A percentile compares a stretch with the other conserved stretches of the same genome.
Conservation (phyloP, 768 basidiomycete genomes). For the Leucocoprinus leucothites region DNA sequence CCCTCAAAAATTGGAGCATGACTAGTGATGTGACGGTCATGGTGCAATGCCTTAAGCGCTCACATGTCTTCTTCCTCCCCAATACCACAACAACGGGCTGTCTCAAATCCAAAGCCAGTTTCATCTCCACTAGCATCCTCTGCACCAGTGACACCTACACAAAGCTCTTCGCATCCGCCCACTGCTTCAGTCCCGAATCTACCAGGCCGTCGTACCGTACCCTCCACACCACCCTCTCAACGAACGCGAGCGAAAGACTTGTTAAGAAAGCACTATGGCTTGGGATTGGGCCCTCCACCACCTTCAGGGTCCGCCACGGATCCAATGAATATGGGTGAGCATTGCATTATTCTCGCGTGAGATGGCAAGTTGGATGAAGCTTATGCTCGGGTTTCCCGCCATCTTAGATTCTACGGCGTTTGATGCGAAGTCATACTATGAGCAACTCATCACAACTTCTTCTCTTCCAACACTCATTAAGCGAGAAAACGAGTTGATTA, state of each 20-base stretch:
- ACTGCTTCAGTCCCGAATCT: background rate
- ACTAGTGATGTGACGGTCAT: background rate
- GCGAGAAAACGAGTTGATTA: conserved; percentile 77
- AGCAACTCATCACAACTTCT: conserved; percentile 80
- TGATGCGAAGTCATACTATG: conserved; percentile 81
- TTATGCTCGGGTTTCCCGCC: background rate
- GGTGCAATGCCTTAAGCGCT: background rate
- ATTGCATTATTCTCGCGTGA: no score
- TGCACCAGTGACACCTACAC: conserved; percentile 12
- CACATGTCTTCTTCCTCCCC: background rate
- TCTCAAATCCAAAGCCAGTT: background rate
- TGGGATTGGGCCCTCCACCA: conserved; percentile 71
- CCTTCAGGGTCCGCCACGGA: conserved; percentile 53
- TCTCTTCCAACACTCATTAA: conserved; percentile 72
- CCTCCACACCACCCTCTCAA: conserved; percentile 5
- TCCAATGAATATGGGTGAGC: conserved; percentile 78
- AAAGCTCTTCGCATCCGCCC: conserved; percentile 8
- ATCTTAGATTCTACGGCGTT: conserved; percentile 75
- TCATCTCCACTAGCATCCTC: conserved; percentile 2
- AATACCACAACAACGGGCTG: background rate
- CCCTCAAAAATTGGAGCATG: no score
- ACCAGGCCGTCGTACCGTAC: conserved; percentile 2
- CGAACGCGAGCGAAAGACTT: conserved; percentile 66
- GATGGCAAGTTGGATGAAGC: no score
- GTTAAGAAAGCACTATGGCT: conserved; percentile 82